Conservation (phyloP, 352 stramenopile genomes). For the Globisporangium emineosum region DNA sequence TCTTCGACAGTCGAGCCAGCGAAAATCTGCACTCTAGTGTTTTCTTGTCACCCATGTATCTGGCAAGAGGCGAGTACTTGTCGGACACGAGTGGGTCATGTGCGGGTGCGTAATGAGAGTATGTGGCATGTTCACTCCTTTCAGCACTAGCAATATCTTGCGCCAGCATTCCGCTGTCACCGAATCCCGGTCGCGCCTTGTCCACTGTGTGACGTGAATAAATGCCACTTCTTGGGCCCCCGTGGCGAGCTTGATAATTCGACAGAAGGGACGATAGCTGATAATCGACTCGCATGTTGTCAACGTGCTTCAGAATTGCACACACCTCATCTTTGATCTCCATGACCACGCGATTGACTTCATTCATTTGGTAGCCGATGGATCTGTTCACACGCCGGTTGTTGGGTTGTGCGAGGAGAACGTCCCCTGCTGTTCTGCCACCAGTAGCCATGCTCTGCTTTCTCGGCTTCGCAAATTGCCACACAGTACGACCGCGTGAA, state of each 20-base stretch:
- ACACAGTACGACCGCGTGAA: not conserved
- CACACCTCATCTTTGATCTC: conserved; percentile 78
- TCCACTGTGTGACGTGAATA: conserved; percentile 9
- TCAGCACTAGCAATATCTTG: conserved; percentile 12
- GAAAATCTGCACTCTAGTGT: conserved; percentile 64
- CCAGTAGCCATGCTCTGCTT: not conserved
- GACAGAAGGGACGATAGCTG: conserved; percentile 57
- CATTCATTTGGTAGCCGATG: conserved; percentile 35
- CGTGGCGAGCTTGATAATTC: conserved; percentile 36
- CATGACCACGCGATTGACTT: conserved; percentile 52
- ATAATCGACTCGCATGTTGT: conserved; percentile 61
- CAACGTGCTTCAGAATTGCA: conserved; percentile 51
- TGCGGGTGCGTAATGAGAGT: conserved; percentile 12
- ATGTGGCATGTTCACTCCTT: conserved; percentile 20
- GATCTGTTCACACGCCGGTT: conserved; percentile 1
- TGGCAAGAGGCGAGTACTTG: conserved; percentile 43
- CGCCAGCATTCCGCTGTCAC: not conserved
- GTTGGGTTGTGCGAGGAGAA: not conserved
- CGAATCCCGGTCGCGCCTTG: conserved; percentile 1
- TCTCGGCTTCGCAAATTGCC: conserved; percentile 1
- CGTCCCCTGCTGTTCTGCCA: not conserved
- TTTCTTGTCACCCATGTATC: conserved; percentile 42
- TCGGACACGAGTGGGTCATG: conserved; percentile 23
- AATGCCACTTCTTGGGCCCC: conserved; percentile 3
- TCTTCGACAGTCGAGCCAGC: conserved; percentile 36